phyloP scores from a whole-genome alignment of 2,329 filamentous ascomycete genomes.

The Aulographum hederae region DNA sequence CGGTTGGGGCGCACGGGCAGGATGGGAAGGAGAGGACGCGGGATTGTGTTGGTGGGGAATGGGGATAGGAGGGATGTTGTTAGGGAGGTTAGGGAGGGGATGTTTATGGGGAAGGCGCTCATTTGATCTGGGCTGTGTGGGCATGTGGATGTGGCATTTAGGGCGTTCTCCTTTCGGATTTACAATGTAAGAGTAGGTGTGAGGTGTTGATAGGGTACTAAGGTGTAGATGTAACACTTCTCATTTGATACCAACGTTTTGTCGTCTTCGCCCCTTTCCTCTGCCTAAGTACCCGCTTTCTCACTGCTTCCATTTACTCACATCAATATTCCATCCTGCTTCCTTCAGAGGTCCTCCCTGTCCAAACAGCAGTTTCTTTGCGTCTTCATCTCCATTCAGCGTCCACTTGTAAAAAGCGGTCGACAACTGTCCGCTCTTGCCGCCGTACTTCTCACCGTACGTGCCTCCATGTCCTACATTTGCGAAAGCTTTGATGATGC shows the following conservation, averaged over 20 bases:
- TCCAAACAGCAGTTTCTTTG: constrained; percentile 4
- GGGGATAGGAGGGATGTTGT: constrained; percentile 82
- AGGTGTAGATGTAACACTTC: too few species aligned
- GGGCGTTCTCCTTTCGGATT: too few species aligned
- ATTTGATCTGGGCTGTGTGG: too few species aligned
- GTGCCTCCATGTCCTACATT: constrained; percentile 2
- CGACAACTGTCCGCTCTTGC: constrained; percentile 3
- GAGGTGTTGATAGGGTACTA: too few species aligned
- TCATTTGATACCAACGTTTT: too few species aligned
- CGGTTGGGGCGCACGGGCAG: constrained; percentile 78
- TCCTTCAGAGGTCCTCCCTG: too few species aligned
- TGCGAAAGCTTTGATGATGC: constrained; percentile 2
- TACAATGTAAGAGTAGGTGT: too few species aligned
- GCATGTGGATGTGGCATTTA: too few species aligned
- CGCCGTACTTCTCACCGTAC: constrained; percentile 2
- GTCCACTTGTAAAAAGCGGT: constrained; percentile 4
- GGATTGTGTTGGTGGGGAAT: constrained; percentile 78
- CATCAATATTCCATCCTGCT: too few species aligned
- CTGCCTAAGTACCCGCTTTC: too few species aligned
- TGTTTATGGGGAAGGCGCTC: constrained; percentile 31
- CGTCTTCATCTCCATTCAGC: constrained; percentile 2
- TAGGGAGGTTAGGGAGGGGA: constrained; percentile 68
- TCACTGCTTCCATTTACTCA: too few species aligned
- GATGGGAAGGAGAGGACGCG: constrained; percentile 79
- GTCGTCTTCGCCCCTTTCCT: too few species aligned